Evolutionary conservation across 139 green algal species (phyloP), one percentile per base, ranked within the genome.

Genomic region (Coelastrella sp.): DNA sequence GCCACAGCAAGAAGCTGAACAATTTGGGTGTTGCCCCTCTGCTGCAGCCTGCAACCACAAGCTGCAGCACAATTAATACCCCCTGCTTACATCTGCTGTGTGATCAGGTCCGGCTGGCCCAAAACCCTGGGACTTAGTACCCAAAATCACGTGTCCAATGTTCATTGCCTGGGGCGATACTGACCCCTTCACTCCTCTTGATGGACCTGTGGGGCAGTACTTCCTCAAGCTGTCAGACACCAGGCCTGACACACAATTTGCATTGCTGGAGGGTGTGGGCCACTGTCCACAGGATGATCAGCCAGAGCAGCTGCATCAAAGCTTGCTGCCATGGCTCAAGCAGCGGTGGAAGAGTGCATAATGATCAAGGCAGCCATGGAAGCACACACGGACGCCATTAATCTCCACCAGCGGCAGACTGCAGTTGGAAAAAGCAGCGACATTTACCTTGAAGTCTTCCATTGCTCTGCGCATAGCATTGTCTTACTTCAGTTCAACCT

Each of bases 111-210:
- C 73, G 70, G 72, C 96, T 10, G 97, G 97, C 4, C 97, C 97
- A 20, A 93, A 95, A n/a, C 97, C 97, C 5, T 94, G 98, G 87
- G 83, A 91, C 15, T 89, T 99, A 49, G 78, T 99, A 35, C 86
- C 91, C 1, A 80, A 74, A 57, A 76, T 59, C 74, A 57, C 6
- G 58, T 96, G 83, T 85, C 96, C 97, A 4, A 81, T 99, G 66
- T 94, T 99, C 65, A 84, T 99, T 9, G 78, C 99, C 58, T 99
- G 97, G 97, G 98, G 98, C 0, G 92, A 96, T 57, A 80, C 89
- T 9, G 98, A 99, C 94, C 89, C 89, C 19, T 96, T 99, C 80
- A 99, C 97, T 1, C 98, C 98, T 0, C 58, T 94, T 4, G 95
- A 99, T 86, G 97, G 97, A 15, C 98, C 98, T 5, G 94, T 99